Evolutionary conservation across 305 asterid genomes (phyloP).

Genomic region (Ilex paraguariensis): DNA sequence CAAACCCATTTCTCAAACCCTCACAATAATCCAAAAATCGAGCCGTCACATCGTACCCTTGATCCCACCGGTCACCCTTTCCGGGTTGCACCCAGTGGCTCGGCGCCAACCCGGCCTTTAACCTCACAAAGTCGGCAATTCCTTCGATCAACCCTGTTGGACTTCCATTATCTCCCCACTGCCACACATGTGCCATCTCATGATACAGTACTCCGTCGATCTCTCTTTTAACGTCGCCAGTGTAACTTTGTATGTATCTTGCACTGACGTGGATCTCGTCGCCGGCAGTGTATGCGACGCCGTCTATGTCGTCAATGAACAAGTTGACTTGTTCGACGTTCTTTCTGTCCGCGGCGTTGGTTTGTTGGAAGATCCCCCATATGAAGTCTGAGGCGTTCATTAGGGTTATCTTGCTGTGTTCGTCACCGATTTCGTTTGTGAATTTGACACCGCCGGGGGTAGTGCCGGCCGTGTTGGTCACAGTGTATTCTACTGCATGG

Average conservation of each 20-base stretch:
- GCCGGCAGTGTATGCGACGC: constrained; percentile 38
- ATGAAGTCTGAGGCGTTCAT: constrained; percentile 29
- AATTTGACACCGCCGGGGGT: constrained; percentile 54
- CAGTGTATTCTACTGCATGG: constrained; percentile 38
- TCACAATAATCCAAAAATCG: constrained; percentile 59
- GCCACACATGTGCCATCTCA: constrained; percentile 57
- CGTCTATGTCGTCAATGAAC: constrained; percentile 38
- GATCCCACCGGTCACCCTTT: constrained; percentile 56
- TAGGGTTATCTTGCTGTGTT: constrained; percentile 26
- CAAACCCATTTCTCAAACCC: constrained; percentile 39
- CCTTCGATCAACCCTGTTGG: constrained; percentile 54
- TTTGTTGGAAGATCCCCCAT: constrained; percentile 46
- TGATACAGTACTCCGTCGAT: constrained; percentile 34
- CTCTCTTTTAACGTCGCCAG: constrained; percentile 21
- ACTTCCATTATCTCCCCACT: constrained; percentile 46
- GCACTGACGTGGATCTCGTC: constrained; percentile 30
- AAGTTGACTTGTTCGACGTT: constrained; percentile 20
- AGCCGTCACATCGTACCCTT: constrained; percentile 69
- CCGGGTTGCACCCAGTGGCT: constrained; percentile 45
- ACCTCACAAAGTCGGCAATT: constrained; percentile 58
- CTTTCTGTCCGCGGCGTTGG: constrained; percentile 27
- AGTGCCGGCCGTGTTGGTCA: constrained; percentile 31
- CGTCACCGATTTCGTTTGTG: constrained; percentile 38
- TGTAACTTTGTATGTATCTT: constrained; percentile 14
- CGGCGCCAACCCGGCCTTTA: constrained; percentile 35